Evolutionary conservation across 2,329 filamentous ascomycete species (phyloP).

Genomic region (Fusarium tjaetaba): DNA sequence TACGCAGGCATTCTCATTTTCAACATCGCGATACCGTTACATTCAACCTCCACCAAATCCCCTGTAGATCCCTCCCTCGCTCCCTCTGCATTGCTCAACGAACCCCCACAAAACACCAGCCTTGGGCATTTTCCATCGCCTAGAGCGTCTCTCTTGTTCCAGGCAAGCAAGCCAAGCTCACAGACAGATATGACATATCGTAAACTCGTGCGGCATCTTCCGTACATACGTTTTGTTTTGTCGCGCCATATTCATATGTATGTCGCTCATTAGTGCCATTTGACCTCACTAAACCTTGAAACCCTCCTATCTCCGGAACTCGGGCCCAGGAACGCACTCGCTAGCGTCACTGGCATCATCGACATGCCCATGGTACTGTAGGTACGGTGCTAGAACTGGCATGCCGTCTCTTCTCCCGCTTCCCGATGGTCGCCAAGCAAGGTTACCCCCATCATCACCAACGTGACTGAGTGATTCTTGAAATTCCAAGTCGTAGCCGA

Average conservation of each 20-base stretch:
- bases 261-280: not conserved
- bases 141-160: conserved; percentile 11
- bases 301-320: not conserved
- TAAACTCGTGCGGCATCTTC: not conserved
- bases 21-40: conserved; percentile 13
- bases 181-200: not conserved
- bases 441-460: not conserved
- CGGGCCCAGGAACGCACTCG: not conserved
- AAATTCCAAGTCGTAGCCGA: not conserved
- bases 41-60: conserved; percentile 7
- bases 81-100: not conserved
- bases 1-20: not conserved
- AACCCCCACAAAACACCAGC: not conserved
- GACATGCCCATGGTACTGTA: not conserved
- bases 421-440: not conserved
- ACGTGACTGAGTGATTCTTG: not conserved
- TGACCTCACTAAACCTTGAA: not conserved
- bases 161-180: not conserved
- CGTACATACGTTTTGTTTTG: not conserved
- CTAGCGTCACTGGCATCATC: not conserved
- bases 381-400: not conserved
- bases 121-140: conserved; percentile 15
- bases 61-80: not conserved
- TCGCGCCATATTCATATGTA: not conserved
- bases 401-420: not conserved